Conservation (phyloP, 495 filamentous ascomycete species). For the Podospora appendiculata region DNA sequence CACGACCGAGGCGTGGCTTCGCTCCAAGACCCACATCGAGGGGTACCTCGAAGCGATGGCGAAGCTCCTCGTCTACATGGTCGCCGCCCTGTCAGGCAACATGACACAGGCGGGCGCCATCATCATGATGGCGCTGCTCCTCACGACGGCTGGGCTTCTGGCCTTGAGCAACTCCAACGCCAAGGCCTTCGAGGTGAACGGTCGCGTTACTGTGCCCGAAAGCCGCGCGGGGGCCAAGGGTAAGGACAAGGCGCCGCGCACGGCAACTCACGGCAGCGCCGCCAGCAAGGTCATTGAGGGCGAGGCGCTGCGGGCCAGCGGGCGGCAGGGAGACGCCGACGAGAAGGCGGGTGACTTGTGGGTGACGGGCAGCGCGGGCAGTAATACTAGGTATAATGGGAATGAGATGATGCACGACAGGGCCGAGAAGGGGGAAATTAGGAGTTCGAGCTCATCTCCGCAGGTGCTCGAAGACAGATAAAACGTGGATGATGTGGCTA, state of each 20-base stretch:
- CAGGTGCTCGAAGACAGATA: too few species aligned
- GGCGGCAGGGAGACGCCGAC: neutral
- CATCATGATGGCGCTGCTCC: slow-evolving; percentile 40
- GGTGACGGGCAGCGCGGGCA: neutral
- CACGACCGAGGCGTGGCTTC: slow-evolving; percentile 48
- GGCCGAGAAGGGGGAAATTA: neutral
- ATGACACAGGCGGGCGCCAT: slow-evolving; percentile 38
- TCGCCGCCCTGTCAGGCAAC: slow-evolving; percentile 45
- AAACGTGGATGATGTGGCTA: too few species aligned
- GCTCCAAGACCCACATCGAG: slow-evolving; percentile 42
- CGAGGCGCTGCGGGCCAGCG: neutral
- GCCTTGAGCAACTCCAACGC: slow-evolving; percentile 43
- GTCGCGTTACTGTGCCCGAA: slow-evolving; percentile 27
- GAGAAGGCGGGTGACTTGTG: neutral
- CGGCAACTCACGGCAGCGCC: neutral
- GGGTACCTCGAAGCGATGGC: slow-evolving; percentile 35
- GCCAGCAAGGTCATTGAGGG: neutral
- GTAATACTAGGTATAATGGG: neutral
- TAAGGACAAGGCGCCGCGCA: neutral
- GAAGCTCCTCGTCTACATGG: slow-evolving; percentile 48
- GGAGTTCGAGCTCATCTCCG: too few species aligned
- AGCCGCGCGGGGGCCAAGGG: neutral
- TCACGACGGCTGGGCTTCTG: slow-evolving; percentile 41
- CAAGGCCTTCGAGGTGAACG: slow-evolving; percentile 31
- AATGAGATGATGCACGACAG: neutral